Evolutionary conservation across 768 basidiomycete species (phyloP).

Genomic region (Rhodotorula kratochvilovae): DNA sequence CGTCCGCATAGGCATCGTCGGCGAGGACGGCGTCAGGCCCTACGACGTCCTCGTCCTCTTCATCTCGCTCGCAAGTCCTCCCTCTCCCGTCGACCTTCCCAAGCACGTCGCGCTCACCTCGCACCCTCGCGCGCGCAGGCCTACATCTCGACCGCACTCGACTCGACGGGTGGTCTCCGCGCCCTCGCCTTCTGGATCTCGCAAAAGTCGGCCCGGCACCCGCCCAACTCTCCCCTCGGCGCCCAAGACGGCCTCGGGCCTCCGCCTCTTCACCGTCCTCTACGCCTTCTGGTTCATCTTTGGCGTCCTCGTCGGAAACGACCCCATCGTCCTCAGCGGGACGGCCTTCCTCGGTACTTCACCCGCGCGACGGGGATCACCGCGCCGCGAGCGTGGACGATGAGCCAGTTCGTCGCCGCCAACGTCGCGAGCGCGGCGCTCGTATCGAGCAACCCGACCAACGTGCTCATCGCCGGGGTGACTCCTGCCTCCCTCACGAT

Average conservation of each 20-base stretch:
- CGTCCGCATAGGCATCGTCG: conserved; percentile 73
- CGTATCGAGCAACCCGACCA: conserved; percentile 89
- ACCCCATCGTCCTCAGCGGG: conserved; percentile 86
- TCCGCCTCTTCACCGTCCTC: conserved; percentile 23
- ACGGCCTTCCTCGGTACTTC: conserved; percentile 87
- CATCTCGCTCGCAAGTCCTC: conserved; percentile 61
- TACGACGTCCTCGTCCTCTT: conserved; percentile 92
- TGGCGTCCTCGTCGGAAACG: conserved; percentile 78
- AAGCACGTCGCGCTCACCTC: too few species aligned
- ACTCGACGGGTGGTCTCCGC: conserved; percentile 78
- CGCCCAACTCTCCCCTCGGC: conserved; percentile 21
- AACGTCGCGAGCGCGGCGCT: conserved; percentile 56
- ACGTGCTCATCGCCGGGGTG: conserved; percentile 77
- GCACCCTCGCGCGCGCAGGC: conserved; percentile 47
- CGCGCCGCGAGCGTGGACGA: conserved; percentile 51
- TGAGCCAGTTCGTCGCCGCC: conserved; percentile 51
- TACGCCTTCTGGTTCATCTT: conserved; percentile 51
- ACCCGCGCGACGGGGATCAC: conserved; percentile 60
- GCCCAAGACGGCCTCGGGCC: conserved; percentile 32
- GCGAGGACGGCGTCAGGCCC: conserved; percentile 69
- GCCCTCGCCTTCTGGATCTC: conserved; percentile 86
- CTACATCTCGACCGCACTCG: conserved; percentile 87
- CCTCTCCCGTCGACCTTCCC: not conserved
- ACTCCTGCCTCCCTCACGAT: not conserved
- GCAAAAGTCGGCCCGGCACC: conserved; percentile 49